Evolutionary conservation across 306 rosid species (phyloP).

Genomic region (Cucurbita pepo): DNA sequence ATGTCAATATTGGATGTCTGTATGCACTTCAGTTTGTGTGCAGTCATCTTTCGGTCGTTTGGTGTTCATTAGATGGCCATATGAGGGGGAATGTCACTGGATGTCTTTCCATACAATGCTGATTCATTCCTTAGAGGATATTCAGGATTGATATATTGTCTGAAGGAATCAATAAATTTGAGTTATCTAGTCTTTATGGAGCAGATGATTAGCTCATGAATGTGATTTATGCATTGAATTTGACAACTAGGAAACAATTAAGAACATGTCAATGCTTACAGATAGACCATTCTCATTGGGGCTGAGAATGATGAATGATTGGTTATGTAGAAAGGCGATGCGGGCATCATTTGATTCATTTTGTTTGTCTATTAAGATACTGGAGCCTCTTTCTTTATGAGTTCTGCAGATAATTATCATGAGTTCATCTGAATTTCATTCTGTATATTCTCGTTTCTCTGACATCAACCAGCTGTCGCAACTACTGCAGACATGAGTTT

Average conservation of each 20-base stretch:
- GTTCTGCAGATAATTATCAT: not conserved
- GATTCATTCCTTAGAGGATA: not conserved
- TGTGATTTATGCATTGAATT: not conserved
- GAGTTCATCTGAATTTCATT: not conserved
- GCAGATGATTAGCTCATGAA: not conserved
- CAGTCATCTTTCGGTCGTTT: not conserved
- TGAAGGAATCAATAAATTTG: not conserved
- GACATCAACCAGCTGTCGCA: not conserved
- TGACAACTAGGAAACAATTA: not conserved
- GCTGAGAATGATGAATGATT: not conserved
- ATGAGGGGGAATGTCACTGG: not conserved
- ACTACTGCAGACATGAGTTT: conserved; percentile 51
- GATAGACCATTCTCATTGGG: not conserved
- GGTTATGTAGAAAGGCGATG: not conserved
- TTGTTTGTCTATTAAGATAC: not conserved
- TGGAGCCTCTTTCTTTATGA: not conserved
- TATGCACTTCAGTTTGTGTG: not conserved
- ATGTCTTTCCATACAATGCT: not conserved
- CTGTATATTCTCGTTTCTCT: not conserved
- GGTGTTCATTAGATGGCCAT: not conserved
- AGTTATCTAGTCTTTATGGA: not conserved
- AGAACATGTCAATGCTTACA: not conserved
- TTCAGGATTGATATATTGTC: not conserved
- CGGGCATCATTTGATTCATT: not conserved
- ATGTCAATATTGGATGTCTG: not conserved